Conservation (phyloP, 2,329 filamentous ascomycete species). For the Trichoderma hamatum region DNA sequence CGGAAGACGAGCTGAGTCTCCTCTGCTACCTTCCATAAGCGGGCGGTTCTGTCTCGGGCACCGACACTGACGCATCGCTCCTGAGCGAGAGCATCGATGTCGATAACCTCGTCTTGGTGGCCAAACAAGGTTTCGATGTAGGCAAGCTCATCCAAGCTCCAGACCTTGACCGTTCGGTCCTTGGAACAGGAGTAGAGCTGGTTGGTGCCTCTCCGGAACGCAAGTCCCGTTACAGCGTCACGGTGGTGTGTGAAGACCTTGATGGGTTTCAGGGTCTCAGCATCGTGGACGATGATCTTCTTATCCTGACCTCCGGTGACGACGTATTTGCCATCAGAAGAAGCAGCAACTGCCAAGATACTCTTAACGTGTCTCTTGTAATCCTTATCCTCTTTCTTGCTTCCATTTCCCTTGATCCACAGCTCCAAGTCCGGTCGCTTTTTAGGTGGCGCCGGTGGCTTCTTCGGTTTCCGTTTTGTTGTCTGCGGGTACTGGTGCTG, state of each 20-base stretch:
- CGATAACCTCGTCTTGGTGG: conserved; percentile 87
- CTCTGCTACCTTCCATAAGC: conserved; percentile 94
- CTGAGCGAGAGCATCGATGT: conserved; percentile 78
- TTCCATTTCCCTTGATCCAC: conserved; percentile 64
- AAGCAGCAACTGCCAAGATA: conserved; percentile 84
- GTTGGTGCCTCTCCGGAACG: conserved; percentile 84
- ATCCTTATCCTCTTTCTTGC: conserved; percentile 62
- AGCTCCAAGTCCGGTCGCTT: conserved; percentile 65
- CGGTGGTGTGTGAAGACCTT: conserved; percentile 90
- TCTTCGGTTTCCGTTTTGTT: conserved; percentile 61
- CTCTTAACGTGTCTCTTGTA: conserved; percentile 78
- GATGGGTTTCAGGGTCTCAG: conserved; percentile 74
- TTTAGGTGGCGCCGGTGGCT: conserved; percentile 59
- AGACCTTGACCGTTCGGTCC: conserved; percentile 93
- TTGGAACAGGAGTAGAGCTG: conserved; percentile 90
- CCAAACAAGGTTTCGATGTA: conserved; percentile 97
- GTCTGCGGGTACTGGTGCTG: conserved; percentile 63
- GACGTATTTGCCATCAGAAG: conserved; percentile 85
- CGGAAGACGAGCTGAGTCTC: conserved; percentile 95
- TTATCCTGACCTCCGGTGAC: conserved; percentile 87
- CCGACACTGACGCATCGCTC: conserved; percentile 92
- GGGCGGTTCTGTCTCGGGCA: conserved; percentile 84
- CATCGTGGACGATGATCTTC: conserved; percentile 86
- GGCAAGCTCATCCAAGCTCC: conserved; percentile 87
- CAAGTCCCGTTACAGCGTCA: conserved; percentile 80